These are phyloP conservation scores for Trichosporon sp. DNA, from an alignment of 1,284 basidiomycete genomes.

Conservation along the genomic window DNA sequence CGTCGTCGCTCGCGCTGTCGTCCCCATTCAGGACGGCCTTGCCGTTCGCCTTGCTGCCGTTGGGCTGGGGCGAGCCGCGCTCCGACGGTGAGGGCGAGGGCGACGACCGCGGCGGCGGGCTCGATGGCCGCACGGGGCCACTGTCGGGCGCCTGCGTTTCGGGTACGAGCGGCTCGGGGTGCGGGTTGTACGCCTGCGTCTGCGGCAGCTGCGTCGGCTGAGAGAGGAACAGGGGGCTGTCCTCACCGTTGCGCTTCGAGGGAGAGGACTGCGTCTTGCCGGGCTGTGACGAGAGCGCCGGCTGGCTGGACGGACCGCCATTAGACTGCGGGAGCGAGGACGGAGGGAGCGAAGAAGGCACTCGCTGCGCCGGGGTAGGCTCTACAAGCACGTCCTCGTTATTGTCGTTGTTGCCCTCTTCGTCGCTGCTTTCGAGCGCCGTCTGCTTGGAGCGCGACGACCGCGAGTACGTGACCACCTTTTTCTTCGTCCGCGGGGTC, in stretches of 20 bases:
- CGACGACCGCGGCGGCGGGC: not conserved
- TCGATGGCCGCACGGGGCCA: not conserved
- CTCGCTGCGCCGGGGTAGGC: not conserved
- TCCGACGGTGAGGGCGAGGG: not conserved
- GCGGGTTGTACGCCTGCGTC: conserved; percentile 29
- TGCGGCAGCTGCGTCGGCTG: conserved; percentile 26
- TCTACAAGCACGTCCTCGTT: not conserved
- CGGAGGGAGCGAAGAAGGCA: conserved; percentile 5
- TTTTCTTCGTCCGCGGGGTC: not conserved
- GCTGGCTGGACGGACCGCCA: not conserved
- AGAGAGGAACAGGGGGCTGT: conserved; percentile 30
- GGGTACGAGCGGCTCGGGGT: conserved; percentile 21
- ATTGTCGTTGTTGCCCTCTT: not conserved
- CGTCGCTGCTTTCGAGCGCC: not conserved
- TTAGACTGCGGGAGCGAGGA: not conserved
- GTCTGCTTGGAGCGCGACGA: not conserved
- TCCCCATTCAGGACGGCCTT: conserved; percentile 4
- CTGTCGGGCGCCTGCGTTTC: conserved; percentile 19
- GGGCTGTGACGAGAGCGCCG: not conserved
- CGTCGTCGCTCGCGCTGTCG: conserved; percentile 4
- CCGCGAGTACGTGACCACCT: not conserved
- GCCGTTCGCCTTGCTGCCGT: conserved; percentile 1
- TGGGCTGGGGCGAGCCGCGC: not conserved
- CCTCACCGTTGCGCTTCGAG: not conserved
- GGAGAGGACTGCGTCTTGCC: conserved; percentile 23